phyloP scores from a whole-genome alignment of 768 basidiomycete genomes.

The Fistulinella prunicolor region DNA sequence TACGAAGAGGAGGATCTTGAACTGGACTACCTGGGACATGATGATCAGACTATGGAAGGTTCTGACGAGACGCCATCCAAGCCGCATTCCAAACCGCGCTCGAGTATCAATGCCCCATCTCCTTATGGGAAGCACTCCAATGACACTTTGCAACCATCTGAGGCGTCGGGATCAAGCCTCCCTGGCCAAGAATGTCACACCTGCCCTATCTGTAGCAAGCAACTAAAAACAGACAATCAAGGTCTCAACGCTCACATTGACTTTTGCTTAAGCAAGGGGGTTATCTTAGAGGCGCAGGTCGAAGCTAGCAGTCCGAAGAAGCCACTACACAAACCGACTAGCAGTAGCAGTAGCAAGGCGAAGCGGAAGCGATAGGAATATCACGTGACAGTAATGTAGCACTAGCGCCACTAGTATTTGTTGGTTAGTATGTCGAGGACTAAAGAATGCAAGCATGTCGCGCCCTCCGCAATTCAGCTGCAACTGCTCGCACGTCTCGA shows the following conservation, averaged over 20 bases:
- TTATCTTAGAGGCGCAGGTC: slow-evolving; percentile 67
- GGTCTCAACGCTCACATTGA: slow-evolving; percentile 87
- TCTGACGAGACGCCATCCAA: slow-evolving; percentile 2
- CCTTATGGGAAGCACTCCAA: background rate
- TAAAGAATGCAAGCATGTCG: slow-evolving; percentile 26
- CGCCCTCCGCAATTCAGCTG: slow-evolving; percentile 10
- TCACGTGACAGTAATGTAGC: slow-evolving; percentile 17
- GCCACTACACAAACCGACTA: background rate
- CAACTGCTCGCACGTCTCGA: background rate
- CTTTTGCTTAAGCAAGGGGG: slow-evolving; percentile 78
- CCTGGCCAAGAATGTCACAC: slow-evolving; percentile 33
- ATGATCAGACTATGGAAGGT: slow-evolving; percentile 8
- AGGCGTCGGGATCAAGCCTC: slow-evolving; percentile 15
- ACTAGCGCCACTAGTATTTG: background rate
- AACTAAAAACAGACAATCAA: slow-evolving; percentile 66
- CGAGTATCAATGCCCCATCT: background rate
- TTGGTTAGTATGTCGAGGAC: background rate
- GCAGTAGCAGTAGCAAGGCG: background rate
- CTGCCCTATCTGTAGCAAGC: slow-evolving; percentile 73
- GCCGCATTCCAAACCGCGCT: slow-evolving; percentile 15
- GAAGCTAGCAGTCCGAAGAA: slow-evolving; percentile 25
- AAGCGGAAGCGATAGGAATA: slow-evolving; percentile 16
- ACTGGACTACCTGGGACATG: slow-evolving; percentile 6
- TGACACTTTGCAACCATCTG: background rate
- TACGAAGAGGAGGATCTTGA: slow-evolving; percentile 46